Conservation (phyloP, 2,329 filamentous ascomycete genomes). For the Calonectria pseudoreteaudii region DNA sequence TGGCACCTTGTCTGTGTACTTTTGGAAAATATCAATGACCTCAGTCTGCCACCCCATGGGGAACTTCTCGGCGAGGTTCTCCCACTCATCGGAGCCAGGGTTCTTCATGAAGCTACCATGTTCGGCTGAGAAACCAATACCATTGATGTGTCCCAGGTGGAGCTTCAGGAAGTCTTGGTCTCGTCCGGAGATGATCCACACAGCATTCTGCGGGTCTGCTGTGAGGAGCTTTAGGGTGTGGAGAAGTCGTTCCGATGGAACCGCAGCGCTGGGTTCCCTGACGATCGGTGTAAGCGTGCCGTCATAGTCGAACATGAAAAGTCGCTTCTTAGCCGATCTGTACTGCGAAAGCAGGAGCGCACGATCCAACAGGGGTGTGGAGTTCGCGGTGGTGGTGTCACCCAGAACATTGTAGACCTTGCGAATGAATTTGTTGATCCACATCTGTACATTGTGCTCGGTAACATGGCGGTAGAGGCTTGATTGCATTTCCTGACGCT, state of each 20-base stretch:
- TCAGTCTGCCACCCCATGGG: conserved; percentile 95
- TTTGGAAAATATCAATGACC: conserved; percentile 85
- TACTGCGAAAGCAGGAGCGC: conserved; percentile 80
- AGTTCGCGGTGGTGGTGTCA: conserved; percentile 78
- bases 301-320: conserved; percentile 99
- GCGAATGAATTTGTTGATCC: conserved; percentile 84
- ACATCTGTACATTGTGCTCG: conserved; percentile 85
- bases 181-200: conserved; percentile 99
- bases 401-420: conserved; percentile 84
- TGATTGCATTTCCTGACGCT: conserved; percentile 76
- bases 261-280: conserved; percentile 86
- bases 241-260: conserved; percentile 87
- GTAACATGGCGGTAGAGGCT: conserved; percentile 87
- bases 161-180: conserved; percentile 92
- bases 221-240: conserved; percentile 83
- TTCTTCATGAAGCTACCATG: conserved; percentile 95
- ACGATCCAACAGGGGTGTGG: conserved; percentile 86
- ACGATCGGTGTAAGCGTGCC: conserved; percentile 97
- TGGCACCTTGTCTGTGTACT: conserved; percentile 87
- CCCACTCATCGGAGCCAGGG: conserved; percentile 82
- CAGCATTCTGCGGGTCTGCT: conserved; percentile 82
- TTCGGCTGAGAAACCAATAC: conserved; percentile 94
- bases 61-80: conserved; percentile 86
- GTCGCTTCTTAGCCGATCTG: conserved; percentile 77
- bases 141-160: conserved; percentile 90